A percentile compares a stretch with the other conserved stretches of the same genome.
Evolutionary conservation across 169 alveolate genomes (phyloP).

Genomic region (Plasmodium gonderi): DNA sequence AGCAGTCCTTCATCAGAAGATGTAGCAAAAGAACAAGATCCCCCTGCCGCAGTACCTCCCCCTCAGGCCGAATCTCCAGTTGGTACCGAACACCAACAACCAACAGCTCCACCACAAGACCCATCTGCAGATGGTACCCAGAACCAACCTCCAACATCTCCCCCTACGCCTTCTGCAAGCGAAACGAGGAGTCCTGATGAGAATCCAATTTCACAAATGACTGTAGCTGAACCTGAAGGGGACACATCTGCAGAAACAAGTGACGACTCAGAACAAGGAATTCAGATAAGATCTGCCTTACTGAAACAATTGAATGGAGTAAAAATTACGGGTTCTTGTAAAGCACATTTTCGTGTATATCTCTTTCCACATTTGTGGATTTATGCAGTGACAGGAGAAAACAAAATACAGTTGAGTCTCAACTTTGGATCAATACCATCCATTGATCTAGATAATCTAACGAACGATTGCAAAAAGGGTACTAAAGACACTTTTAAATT

Average conservation of each 20-base stretch:
- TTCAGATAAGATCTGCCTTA: not conserved
- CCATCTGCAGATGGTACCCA: too few species aligned
- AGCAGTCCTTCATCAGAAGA: not conserved
- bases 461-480: not conserved
- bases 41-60: too few species aligned
- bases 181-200: not conserved
- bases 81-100: too few species aligned
- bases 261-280: not conserved
- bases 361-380: not conserved
- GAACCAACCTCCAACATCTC: too few species aligned
- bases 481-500: not conserved
- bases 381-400: not conserved
- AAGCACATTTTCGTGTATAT: not conserved
- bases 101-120: too few species aligned
- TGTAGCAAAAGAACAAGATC: not conserved
- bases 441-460: not conserved
- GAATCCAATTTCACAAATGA: not conserved
- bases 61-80: too few species aligned
- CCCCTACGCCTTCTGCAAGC: too few species aligned
- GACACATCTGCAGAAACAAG: not conserved
- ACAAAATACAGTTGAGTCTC: not conserved
- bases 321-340: slow-evolving; percentile 1
- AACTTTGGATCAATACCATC: not conserved
- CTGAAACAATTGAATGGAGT: not conserved
- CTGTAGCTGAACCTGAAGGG: not conserved